Percentiles rank a stretch among this genome's conserved stretches.
Conservation (phyloP, 768 basidiomycete genomes). For the Favolaschia claudopus region DNA sequence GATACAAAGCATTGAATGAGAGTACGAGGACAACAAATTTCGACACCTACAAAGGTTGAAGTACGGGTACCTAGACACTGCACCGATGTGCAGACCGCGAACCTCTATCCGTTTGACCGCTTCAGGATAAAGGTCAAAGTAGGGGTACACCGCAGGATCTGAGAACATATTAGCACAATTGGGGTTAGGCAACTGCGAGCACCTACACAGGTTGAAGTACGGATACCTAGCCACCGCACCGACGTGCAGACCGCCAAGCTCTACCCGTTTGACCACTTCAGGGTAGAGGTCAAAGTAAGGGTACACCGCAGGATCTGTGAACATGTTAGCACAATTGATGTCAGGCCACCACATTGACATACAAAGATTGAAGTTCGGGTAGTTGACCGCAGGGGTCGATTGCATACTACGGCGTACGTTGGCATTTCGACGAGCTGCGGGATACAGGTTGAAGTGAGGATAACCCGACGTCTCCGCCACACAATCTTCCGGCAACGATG, state of each 20-base stretch:
- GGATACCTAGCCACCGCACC: constrained; percentile 14
- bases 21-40: neutral
- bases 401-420: too few species aligned
- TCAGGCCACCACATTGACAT: constrained; percentile 14
- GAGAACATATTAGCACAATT: neutral
- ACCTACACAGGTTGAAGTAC: constrained; percentile 22
- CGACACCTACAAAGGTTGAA: constrained; percentile 44
- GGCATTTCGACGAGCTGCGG: too few species aligned
- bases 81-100: constrained; percentile 16
- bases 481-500: too few species aligned
- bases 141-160: constrained; percentile 28
- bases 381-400: constrained; percentile 10
- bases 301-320: constrained; percentile 41
- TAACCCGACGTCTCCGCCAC: too few species aligned
- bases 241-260: constrained; percentile 22
- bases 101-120: neutral
- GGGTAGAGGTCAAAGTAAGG: constrained; percentile 45
- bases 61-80: constrained; percentile 33
- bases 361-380: constrained; percentile 44
- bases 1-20: neutral
- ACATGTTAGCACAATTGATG: constrained; percentile 1
- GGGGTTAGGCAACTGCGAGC: too few species aligned
- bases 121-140: constrained; percentile 40
- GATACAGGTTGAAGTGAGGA: too few species aligned
- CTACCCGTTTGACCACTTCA: neutral